Percentiles rank a stretch among this genome's conserved stretches.
Evolutionary conservation across 768 basidiomycete species (phyloP).

Genomic region (Podaxis carcinomalis): DNA sequence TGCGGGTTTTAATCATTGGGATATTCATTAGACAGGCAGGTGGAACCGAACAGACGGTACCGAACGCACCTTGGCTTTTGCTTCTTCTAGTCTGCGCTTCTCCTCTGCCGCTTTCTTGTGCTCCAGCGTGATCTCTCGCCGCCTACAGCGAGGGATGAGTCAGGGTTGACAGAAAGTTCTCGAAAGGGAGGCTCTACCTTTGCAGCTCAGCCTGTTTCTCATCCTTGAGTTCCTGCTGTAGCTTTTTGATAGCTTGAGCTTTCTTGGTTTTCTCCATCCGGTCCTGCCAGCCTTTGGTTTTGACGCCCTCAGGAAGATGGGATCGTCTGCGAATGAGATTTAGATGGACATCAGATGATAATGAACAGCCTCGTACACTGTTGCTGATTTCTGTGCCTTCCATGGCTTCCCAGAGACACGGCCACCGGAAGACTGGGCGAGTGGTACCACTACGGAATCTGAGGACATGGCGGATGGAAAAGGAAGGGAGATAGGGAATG

Average conservation of each 20-base stretch:
- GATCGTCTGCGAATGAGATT: conserved; percentile 49
- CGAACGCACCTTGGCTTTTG: conserved; percentile 51
- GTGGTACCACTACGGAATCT: conserved; percentile 21
- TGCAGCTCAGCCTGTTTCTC: conserved; percentile 69
- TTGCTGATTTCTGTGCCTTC: conserved; percentile 49
- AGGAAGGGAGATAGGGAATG: not conserved
- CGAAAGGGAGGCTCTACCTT: conserved; percentile 35
- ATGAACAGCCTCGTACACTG: conserved; percentile 35
- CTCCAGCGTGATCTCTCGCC: conserved; percentile 63
- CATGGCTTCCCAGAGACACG: conserved; percentile 69
- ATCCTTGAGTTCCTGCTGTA: conserved; percentile 68
- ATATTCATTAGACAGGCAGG: conserved; percentile 6
- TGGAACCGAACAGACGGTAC: conserved; percentile 2
- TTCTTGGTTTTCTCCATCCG: conserved; percentile 68
- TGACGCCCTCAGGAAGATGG: conserved; percentile 59
- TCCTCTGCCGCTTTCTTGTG: conserved; percentile 75
- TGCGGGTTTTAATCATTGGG: conserved; percentile 1
- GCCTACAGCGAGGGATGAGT: conserved; percentile 32
- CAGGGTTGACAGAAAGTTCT: not conserved
- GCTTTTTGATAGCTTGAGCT: conserved; percentile 65
- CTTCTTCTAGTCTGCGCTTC: conserved; percentile 60
- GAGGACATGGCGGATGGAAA: conserved; percentile 4
- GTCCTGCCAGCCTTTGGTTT: conserved; percentile 61
- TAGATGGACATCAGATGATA: conserved; percentile 1
- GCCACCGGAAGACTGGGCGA: conserved; percentile 60